phyloP scores from a whole-genome alignment of 2,329 filamentous ascomycete genomes.

The Aureobasidium sp. region DNA sequence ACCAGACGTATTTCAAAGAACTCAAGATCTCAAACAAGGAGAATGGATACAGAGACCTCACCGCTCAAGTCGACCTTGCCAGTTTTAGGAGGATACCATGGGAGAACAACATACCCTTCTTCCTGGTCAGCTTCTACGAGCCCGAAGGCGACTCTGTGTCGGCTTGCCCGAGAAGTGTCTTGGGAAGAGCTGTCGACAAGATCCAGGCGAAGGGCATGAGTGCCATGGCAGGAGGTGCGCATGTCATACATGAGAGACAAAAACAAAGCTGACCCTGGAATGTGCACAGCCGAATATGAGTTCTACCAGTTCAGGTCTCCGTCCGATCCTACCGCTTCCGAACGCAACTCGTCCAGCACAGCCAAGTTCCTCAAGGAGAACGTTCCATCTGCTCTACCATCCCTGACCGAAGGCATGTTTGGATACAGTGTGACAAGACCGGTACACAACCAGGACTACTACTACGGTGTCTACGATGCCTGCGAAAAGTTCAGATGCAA shows the following conservation, averaged over 20 bases:
- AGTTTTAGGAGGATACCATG: slow-evolving; percentile 82
- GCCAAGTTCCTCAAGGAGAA: slow-evolving; percentile 69
- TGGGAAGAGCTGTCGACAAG: slow-evolving; percentile 63
- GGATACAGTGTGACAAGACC: slow-evolving; percentile 85
- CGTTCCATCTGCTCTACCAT: slow-evolving; percentile 63
- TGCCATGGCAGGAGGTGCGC: slow-evolving; percentile 81
- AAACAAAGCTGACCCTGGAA: background rate
- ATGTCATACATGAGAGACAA: background rate
- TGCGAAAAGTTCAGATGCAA: slow-evolving; percentile 71
- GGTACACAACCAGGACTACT: slow-evolving; percentile 86
- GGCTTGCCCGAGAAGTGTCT: slow-evolving; percentile 70
- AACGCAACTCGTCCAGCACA: slow-evolving; percentile 60
- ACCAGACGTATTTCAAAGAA: slow-evolving; percentile 79
- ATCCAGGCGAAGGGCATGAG: slow-evolving; percentile 62
- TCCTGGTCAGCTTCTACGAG: slow-evolving; percentile 75
- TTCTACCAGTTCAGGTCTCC: slow-evolving; percentile 87
- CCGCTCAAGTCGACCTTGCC: slow-evolving; percentile 71
- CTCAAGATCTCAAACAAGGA: slow-evolving; percentile 81
- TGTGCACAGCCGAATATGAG: slow-evolving; percentile 72
- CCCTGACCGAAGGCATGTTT: slow-evolving; percentile 90
- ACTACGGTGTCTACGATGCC: slow-evolving; percentile 77
- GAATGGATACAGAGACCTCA: slow-evolving; percentile 81
- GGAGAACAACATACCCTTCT: slow-evolving; percentile 82
- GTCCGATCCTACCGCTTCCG: slow-evolving; percentile 30
- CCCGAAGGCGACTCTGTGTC: slow-evolving; percentile 66